Evolutionary conservation across 1,284 basidiomycete species (phyloP), one percentile per base, ranked within the genome.

Genomic region (Paramarasmius palmivorus): DNA sequence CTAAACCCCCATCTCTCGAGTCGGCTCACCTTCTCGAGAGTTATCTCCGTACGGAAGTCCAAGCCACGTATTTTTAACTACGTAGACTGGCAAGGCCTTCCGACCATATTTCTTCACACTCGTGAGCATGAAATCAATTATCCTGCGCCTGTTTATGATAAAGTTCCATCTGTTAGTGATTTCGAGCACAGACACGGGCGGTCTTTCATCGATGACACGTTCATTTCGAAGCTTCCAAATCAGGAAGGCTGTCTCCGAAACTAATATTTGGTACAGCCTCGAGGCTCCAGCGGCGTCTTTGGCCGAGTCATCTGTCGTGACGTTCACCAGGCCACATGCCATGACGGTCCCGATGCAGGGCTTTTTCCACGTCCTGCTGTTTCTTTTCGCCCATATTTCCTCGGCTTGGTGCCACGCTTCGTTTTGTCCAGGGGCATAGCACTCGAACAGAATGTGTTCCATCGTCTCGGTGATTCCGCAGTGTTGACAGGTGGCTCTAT

Each of bases 381-480:
- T 52, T 19, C 34, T 2, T 23, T 36, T 15, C 19, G 14, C 20
- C 52, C 59, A 58, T 14, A 60, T 40, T 0, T 51, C 10, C 25
- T 55, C 17, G 0, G 54, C 48, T 8, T 59, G 36, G 0, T n/a
- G 14, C 63, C 61, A 65, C 7, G 59, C 54, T 10, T 41, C 50
- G 17, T 51, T 51, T 42, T 36, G 49, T 1, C 38, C 53, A 12
- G 55, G 52, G 8, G 32, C 36, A 1, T 49, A 23, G 32, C 63
- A 63, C 10, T 60, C 57, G 0, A 57, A 23, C 1, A 65, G 52
- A 12, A 64, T 65, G 32, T 65, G 63, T 53, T 61, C 56, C 53
- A 63, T 59, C 0, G 60, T 50, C 49, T 64, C 58, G 1, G 41
- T 25, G 8, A 44, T 45, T 1, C 51, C 35, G 26, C 62, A 64